Percentiles rank a stretch among this genome's conserved stretches.
phyloP scores from a whole-genome alignment of 2,329 filamentous ascomycete genomes.

The Colletotrichum simmondsii region DNA sequence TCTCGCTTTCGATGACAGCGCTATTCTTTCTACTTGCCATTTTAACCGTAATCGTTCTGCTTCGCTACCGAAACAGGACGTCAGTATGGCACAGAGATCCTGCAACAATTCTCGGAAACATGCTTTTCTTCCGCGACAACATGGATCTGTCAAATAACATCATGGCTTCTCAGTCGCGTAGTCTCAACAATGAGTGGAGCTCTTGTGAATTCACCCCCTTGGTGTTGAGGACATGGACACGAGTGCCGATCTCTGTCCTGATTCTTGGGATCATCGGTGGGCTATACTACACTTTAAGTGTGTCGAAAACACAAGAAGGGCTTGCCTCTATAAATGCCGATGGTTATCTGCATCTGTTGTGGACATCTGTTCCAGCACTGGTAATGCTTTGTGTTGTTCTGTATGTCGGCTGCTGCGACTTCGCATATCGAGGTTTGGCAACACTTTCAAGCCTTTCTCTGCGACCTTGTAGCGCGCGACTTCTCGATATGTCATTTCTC shows the following conservation, averaged over 20 bases:
- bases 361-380: slow-evolving; percentile 14
- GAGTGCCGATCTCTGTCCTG: neutral
- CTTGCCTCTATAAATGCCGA: slow-evolving; percentile 10
- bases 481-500: slow-evolving; percentile 3
- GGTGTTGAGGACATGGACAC: slow-evolving; percentile 1
- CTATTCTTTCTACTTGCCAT: neutral
- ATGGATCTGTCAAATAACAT: neutral
- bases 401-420: slow-evolving; percentile 11
- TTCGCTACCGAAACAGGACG: neutral
- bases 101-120: slow-evolving; percentile 11
- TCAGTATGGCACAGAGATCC: slow-evolving; percentile 18
- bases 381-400: slow-evolving; percentile 12
- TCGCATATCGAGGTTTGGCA: neutral
- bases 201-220: neutral
- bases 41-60: neutral
- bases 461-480: neutral
- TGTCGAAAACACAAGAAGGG: neutral
- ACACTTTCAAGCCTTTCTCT: slow-evolving; percentile 6
- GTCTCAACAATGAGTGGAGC: neutral
- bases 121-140: neutral
- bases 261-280: neutral
- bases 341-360: slow-evolving; percentile 13
- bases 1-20: slow-evolving; percentile 7
- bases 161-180: neutral
- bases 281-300: neutral